Evolutionary conservation across 1,284 basidiomycete genomes (phyloP), one percentile per base, ranked within the genome.

Genomic region (Trametes hirsuta): DNA sequence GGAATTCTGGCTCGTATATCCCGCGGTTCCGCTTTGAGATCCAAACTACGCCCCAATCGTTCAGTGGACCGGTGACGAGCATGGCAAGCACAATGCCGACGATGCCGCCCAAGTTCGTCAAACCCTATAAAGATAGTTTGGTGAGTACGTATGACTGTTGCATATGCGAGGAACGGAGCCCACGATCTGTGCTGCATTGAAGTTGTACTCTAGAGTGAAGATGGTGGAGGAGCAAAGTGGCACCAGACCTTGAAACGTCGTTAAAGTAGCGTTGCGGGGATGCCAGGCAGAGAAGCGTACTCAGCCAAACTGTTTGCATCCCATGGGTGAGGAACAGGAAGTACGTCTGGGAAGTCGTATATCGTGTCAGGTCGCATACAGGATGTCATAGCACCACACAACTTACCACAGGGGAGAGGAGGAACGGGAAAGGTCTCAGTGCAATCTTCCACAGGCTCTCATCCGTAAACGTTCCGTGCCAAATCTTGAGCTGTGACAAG

Each of bases 1-100:
- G 72, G 65, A 77, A 80, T 66, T 81, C 80, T 1, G 80, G 80
- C 64, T 81, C 80, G 65, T 80, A 81, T 4, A 81, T 68, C 0
- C 80, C 80, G 39, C 75, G 74, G 59, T 80, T 80, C 4, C 74
- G 72, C 58, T 70, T 77, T 2, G 79, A 72, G 39, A 81, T 67
- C 75, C 75, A 77, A 14, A 78, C 75, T 4, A 75, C 75, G 34
- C 76, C 74, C 70, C 72, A 77, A 64, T 81, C 80, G 21, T 75
- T 77, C 35, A 79, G 68, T n/a, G 77, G 77, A 1, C 79, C 78
- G 5, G 75, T 73, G 15, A 79, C 69, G 41, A 71, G 62, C 53
- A 75, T 74, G 4, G 75, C 78, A 21, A 81, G 63, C 6, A 79
- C 66, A 49, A 78, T 78, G 4, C 78, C 78, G 53, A 81, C 75